Evolutionary conservation across 176 grass and related monocot genomes (phyloP).

Genomic region (Miscanthus lutarioriparius): DNA sequence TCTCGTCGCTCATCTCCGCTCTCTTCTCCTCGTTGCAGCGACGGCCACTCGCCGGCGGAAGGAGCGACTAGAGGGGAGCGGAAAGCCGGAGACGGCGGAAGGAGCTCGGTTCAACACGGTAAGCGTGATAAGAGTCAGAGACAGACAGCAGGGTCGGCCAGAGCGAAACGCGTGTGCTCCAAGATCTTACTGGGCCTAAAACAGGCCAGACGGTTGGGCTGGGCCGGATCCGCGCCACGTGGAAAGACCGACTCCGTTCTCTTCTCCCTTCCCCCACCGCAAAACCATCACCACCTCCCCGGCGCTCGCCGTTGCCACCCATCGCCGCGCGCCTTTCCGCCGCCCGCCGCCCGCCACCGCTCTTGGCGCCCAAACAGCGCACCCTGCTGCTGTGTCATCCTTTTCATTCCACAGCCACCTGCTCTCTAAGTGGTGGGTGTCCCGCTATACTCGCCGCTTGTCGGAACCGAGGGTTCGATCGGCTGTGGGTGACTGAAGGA

Average conservation of each 20-base stretch:
- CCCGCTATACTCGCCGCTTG: neutral
- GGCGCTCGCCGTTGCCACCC: conserved; percentile 15
- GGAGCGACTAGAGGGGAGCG: neutral
- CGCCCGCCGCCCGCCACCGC: neutral
- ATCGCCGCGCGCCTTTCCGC: neutral
- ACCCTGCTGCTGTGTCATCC: neutral
- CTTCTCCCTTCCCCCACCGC: neutral
- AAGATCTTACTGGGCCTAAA: neutral
- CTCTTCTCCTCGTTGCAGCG: conserved; percentile 14
- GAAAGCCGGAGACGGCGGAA: neutral
- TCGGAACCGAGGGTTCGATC: conserved; percentile 3
- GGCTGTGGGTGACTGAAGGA: neutral
- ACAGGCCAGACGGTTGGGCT: neutral
- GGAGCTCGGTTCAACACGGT: neutral
- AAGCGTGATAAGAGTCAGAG: neutral
- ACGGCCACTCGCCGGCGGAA: neutral
- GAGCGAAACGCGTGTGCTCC: neutral
- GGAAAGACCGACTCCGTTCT: neutral
- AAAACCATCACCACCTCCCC: neutral
- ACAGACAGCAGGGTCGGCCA: neutral
- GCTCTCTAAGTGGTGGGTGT: neutral
- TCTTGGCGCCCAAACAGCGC: neutral
- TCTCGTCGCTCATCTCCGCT: conserved; percentile 57
- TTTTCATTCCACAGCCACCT: too few relatives aligned
- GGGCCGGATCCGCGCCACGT: neutral